Evolutionary conservation across 2,329 filamentous ascomycete genomes (phyloP), one percentile per base, ranked within the genome.

Genomic region (Rachicladosporium sp.): DNA sequence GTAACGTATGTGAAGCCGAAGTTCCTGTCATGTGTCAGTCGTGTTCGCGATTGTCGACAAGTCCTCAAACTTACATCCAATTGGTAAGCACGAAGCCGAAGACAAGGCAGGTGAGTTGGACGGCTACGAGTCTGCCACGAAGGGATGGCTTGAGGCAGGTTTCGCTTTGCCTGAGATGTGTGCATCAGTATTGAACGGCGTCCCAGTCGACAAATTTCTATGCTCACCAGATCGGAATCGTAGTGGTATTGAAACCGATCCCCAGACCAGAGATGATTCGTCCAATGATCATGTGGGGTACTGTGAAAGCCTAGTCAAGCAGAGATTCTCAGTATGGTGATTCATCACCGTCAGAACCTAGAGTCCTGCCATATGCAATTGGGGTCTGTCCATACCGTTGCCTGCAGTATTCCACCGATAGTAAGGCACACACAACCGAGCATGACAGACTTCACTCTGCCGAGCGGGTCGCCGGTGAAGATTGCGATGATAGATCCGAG

Each of bases 401-500:
- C 38, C 33, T 40, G 38, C 5, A 40, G 38, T 8, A 40, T 36
- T 4, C 33, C 38, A 4, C 38, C 38, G 6, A 40, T 34, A n/a
- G 23, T 27, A 5, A 40, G 33, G 9, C 35, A 36, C 5, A 9
- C 33, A 19, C 38, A 40, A 4, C 38, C 38, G 27, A 40, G 33
- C 3, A 33, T 19, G 5, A 40, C 29, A 15, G 38, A 35, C n/a
- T 33, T 29, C 9, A 32, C 11, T 23, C 38, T 63, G 13, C 67
- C 66, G 3, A 68, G 50, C 6, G 49, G 46, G 42, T 68, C 64
- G 9, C 63, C 65, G 19, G 56, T 56, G 4, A 52, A 33, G 2
- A 67, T 49, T 40, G 60, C 57, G 32, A 57, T 52, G 27, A 65
- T 51, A 3, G 64, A 62, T 4, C 64, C 64, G 11, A 63, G 44